Evolutionary conservation across 768 basidiomycete species (phyloP).

Genomic region (Infundibulicybe gibba): DNA sequence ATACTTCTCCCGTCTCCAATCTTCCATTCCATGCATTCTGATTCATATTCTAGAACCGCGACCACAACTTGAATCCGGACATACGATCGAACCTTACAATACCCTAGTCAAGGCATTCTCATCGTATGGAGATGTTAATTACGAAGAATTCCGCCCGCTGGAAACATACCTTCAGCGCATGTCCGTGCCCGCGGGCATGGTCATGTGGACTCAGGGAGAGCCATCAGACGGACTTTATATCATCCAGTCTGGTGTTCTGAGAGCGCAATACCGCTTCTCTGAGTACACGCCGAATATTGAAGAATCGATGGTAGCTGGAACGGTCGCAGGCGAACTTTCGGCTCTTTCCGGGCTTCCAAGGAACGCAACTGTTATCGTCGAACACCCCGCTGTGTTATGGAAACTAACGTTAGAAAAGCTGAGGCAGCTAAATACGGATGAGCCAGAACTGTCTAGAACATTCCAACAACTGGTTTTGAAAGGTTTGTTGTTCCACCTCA

Average conservation of each 20-base stretch:
- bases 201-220: slow-evolving; percentile 80
- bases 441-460: slow-evolving; percentile 58
- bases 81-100: slow-evolving; percentile 58
- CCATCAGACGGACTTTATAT: slow-evolving; percentile 81
- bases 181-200: slow-evolving; percentile 48
- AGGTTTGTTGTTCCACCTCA: slow-evolving; percentile 38
- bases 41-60: slow-evolving; percentile 19
- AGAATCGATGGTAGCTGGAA: slow-evolving; percentile 93
- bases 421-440: slow-evolving; percentile 59
- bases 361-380: slow-evolving; percentile 85
- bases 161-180: slow-evolving; percentile 68
- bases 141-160: slow-evolving; percentile 58
- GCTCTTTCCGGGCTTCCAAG: slow-evolving; percentile 75
- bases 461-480: slow-evolving; percentile 73
- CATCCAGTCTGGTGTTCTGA: slow-evolving; percentile 81
- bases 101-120: slow-evolving; percentile 80
- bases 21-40: neutral
- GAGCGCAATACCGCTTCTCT: slow-evolving; percentile 79
- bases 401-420: slow-evolving; percentile 61
- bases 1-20: neutral
- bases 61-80: slow-evolving; percentile 24
- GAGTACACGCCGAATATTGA: slow-evolving; percentile 64
- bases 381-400: slow-evolving; percentile 80
- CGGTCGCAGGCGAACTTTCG: slow-evolving; percentile 88
- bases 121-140: slow-evolving; percentile 58